Conservation (phyloP, 2,329 filamentous ascomycete genomes). For the Xylaria sp. region DNA sequence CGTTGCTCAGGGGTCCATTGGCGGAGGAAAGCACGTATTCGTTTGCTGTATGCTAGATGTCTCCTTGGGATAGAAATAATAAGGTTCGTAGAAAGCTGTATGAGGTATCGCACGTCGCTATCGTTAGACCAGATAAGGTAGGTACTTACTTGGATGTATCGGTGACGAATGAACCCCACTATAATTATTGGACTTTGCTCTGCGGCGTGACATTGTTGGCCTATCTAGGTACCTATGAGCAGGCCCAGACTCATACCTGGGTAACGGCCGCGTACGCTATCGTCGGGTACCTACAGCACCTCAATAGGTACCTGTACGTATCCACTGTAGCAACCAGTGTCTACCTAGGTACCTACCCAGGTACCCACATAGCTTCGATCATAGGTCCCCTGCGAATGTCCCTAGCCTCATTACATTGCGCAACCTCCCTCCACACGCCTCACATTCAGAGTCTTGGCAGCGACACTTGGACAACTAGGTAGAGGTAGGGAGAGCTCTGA, state of each 20-base stretch:
- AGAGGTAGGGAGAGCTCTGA: conserved; percentile 5
- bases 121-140: not conserved
- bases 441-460: conserved; percentile 1
- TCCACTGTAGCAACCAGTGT: not conserved
- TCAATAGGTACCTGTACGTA: too few relatives aligned
- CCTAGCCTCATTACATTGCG: conserved; percentile 25
- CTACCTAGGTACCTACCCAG: not conserved
- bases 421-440: conserved; percentile 27
- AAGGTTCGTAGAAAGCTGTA: not conserved
- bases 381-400: not conserved
- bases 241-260: too few relatives aligned
- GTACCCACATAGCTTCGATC: not conserved
- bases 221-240: too few relatives aligned
- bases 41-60: too few relatives aligned
- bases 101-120: not conserved
- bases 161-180: conserved; percentile 6
- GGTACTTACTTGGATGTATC: not conserved
- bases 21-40: not conserved
- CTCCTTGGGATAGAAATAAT: not conserved
- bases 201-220: too few relatives aligned
- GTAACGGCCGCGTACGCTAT: too few relatives aligned
- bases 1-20: conserved; percentile 10
- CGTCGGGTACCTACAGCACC: too few relatives aligned
- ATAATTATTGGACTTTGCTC: conserved; percentile 9
- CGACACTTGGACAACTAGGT: too few relatives aligned